A percentile compares a stretch with the other conserved stretches of the same genome.
Evolutionary conservation across 768 basidiomycete genomes (phyloP).

Genomic region (Hericium rajendrae): DNA sequence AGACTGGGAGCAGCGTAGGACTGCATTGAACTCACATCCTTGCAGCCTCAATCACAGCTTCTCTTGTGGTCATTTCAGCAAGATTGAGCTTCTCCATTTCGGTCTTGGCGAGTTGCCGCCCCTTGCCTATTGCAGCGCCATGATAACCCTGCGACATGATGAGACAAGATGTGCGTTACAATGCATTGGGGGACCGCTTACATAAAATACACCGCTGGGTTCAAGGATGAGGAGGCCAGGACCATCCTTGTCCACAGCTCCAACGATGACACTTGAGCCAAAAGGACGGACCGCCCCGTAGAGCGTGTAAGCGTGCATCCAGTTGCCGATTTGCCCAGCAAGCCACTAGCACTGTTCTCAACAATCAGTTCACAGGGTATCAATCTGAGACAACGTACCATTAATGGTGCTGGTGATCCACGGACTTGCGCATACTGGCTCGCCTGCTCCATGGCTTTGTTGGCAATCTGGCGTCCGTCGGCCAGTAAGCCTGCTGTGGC

Average conservation of each 20-base stretch:
- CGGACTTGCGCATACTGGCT: constrained; percentile 62
- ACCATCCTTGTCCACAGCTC: constrained; percentile 79
- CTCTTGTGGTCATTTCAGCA: constrained; percentile 63
- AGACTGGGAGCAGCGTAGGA: constrained; percentile 5
- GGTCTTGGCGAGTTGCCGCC: constrained; percentile 95
- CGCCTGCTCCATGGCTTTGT: constrained; percentile 80
- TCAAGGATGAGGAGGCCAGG: constrained; percentile 86
- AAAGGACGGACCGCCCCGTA: constrained; percentile 98
- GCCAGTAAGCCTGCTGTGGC: constrained; percentile 91
- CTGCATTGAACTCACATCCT: constrained; percentile 62
- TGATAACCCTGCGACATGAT: constrained; percentile 66
- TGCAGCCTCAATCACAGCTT: constrained; percentile 90
- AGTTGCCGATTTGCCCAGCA: constrained; percentile 76
- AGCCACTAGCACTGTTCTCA: constrained; percentile 33
- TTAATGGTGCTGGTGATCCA: constrained; percentile 64
- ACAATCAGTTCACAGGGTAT: not conserved
- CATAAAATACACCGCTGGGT: constrained; percentile 88
- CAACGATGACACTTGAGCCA: constrained; percentile 88
- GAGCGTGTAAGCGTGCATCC: constrained; percentile 91
- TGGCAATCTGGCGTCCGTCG: constrained; percentile 83
- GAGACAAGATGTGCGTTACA: not conserved
- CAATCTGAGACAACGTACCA: constrained; percentile 39
- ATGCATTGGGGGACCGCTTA: constrained; percentile 27
- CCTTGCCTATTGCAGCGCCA: constrained; percentile 95
- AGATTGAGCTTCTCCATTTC: constrained; percentile 95